phyloP scores from a whole-genome alignment of 306 rosid genomes.

The Pyrus betulifolia region DNA sequence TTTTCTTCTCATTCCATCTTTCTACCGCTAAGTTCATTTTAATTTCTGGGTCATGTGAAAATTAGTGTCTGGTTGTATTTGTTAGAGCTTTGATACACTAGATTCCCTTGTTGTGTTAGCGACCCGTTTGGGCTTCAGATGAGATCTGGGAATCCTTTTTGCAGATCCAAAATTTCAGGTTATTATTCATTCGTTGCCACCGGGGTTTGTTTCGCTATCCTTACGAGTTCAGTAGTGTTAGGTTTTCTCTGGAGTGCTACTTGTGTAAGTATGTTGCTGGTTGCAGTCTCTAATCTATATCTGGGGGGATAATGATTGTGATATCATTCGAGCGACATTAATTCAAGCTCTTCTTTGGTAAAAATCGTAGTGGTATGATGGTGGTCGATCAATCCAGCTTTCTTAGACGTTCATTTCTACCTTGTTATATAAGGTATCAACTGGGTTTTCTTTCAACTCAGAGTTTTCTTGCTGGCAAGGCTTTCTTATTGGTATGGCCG shows the following conservation, averaged over 20 bases:
- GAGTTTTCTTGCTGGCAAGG: constrained; percentile 22
- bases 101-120: constrained; percentile 24
- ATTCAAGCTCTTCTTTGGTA: constrained; percentile 11
- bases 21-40: background rate
- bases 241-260: constrained; percentile 18
- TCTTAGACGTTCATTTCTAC: constrained; percentile 19
- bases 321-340: constrained; percentile 39
- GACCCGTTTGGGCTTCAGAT: constrained; percentile 23
- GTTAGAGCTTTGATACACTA: constrained; percentile 2
- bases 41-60: constrained; percentile 23
- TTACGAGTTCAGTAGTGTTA: constrained; percentile 1
- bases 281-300: constrained; percentile 12
- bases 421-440: constrained; percentile 14
- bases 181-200: constrained; percentile 16
- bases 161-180: constrained; percentile 29
- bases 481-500: constrained; percentile 21
- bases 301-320: constrained; percentile 30
- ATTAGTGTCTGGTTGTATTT: constrained; percentile 26
- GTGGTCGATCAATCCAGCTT: constrained; percentile 4
- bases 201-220: constrained; percentile 3
- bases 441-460: constrained; percentile 14
- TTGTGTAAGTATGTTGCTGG: constrained; percentile 30
- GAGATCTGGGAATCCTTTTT: constrained; percentile 20
- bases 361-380: constrained; percentile 11
- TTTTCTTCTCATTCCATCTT: background rate